Base-by-base conservation (phyloP, 345 rosid species). In the Balakata baccata region DNA sequence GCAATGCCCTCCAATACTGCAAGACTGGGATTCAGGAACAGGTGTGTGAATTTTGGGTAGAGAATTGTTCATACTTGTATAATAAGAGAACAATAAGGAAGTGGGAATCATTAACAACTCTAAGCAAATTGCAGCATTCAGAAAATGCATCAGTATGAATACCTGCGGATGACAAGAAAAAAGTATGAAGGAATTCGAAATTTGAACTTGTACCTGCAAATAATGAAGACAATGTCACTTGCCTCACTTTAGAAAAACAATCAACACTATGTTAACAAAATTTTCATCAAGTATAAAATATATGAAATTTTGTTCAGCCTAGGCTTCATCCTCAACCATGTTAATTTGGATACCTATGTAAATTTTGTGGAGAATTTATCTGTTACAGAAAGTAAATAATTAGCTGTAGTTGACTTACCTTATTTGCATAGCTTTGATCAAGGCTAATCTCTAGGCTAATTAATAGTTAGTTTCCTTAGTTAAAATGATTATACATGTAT, bases 1-100 rank as follows among this genome's bases (percentile, higher is more conserved):
- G 98, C 98, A 77, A 94, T 90, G 52, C 98, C 98, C 85, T 94
- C 98, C 84, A 94, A 82, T 54, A 94, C 98, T 76, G 98, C 98
- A 78, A 94, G 94, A 73, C 97, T 94, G 78, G 57, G 64, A 75
- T 50, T 76, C 41, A 76, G 73, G 74, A 74, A 76, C 62, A 22
- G 66, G 38, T 47, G 10, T 23, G 29, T 52, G 47, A 50, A 71
- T 2, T 65, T 62, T 53, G 43, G 68, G 67, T 54, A 63, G 52
- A 68, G 63, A 60, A 69, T 43, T 29, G 46, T 29, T 46, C 18
- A 49, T 56, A 58, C 25, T 14, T 16, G 18, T 37, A 29, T 20
- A 75, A 63, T 25, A 66, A 63, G 59, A 66, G 7, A 45, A 58
- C 37, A 4, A 46, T 43, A 54, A 22, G 60, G 49, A 25, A 47